A percentile compares a stretch with the other conserved stretches of the same genome.
These are phyloP conservation scores for Talaromyces sp. DNA, from an alignment of 2,329 filamentous ascomycete genomes.

Conservation along the genomic window DNA sequence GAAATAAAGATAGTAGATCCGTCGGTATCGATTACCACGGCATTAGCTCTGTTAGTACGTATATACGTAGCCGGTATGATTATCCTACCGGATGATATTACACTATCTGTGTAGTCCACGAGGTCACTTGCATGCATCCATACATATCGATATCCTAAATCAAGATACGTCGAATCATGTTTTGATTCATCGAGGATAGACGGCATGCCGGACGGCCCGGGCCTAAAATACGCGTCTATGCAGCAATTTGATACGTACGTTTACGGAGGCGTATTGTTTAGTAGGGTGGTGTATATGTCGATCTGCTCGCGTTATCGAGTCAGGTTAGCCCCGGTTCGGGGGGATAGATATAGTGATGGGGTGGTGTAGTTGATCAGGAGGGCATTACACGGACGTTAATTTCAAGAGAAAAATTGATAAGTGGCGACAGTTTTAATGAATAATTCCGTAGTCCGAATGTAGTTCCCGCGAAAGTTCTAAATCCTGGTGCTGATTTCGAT, in stretches of 20 bases:
- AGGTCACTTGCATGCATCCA: background rate
- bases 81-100: background rate
- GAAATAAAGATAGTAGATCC: background rate
- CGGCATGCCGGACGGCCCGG: background rate
- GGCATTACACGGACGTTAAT: background rate
- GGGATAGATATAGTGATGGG: background rate
- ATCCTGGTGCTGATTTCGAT: background rate
- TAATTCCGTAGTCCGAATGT: background rate
- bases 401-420: background rate
- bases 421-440: too few species aligned
- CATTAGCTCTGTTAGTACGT: background rate
- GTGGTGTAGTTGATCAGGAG: background rate
- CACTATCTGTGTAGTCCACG: background rate
- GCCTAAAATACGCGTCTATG: background rate
- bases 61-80: background rate
- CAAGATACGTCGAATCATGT: background rate
- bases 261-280: background rate
- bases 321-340: background rate
- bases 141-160: background rate
- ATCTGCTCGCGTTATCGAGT: background rate
- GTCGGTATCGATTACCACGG: background rate
- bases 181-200: background rate
- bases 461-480: background rate
- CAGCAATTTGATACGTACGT: background rate
- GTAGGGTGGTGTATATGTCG: background rate